Evolutionary conservation across 495 filamentous ascomycete species (phyloP).

Genomic region (Penicillium daleae): DNA sequence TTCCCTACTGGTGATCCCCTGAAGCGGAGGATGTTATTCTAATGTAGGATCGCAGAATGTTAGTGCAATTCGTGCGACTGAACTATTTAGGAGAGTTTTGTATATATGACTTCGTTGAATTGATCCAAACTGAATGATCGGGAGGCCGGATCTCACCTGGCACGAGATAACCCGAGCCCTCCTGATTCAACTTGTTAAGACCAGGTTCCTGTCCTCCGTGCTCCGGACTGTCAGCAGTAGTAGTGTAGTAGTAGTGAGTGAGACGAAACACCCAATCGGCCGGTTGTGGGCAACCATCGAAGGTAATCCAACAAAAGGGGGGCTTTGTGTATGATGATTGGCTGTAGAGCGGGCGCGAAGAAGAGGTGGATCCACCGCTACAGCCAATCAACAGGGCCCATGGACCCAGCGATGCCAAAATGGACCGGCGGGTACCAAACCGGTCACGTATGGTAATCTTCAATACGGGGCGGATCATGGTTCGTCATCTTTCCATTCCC

Average conservation of each 20-base stretch:
- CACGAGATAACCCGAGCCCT: background rate
- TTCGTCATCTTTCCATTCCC: background rate
- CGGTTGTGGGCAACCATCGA: background rate
- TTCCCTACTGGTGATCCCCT: slow-evolving; percentile 9
- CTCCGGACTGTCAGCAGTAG: too few relatives aligned
- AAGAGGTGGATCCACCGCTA: background rate
- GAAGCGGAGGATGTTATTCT: background rate
- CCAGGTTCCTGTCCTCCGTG: too few relatives aligned
- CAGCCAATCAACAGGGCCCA: background rate
- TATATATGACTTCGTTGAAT: background rate
- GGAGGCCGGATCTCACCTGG: background rate
- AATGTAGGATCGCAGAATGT: background rate
- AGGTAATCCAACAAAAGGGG: slow-evolving; percentile 8
- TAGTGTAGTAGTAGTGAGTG: background rate
- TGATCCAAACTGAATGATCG: slow-evolving; percentile 6
- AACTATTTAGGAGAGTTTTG: background rate
- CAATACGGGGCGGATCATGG: background rate
- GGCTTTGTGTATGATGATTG: background rate
- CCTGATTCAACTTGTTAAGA: background rate
- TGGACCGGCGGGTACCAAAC: slow-evolving; percentile 9
- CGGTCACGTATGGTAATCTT: background rate
- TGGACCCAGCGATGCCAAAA: slow-evolving; percentile 7
- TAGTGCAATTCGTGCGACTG: too few relatives aligned
- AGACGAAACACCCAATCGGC: slow-evolving; percentile 2
- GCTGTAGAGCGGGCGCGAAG: background rate